Base-by-base conservation (phyloP, 768 basidiomycete species). In the Gymnopilus dilepis region DNA sequence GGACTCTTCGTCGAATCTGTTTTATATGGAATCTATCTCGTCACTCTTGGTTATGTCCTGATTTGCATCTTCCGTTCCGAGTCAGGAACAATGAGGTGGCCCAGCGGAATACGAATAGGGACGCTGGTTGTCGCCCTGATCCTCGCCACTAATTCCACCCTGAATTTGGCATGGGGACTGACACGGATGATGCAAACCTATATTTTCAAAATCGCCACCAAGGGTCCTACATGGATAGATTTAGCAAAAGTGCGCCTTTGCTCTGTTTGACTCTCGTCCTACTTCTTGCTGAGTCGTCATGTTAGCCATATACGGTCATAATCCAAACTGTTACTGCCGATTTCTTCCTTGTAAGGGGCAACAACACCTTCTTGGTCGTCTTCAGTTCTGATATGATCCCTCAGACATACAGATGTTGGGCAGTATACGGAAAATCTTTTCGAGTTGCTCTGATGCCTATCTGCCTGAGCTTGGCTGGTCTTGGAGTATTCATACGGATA, bases 21-120 rank as follows among this genome's bases (percentile, higher is more conserved):
- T 2, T 50, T 63, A 4, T 66, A 66, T 43, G 65, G 65, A 12
- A 50, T 63, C 7, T 66, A 66, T 43, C 47, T 63, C 17, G 45
- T 63, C 33, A 63, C 65, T 9, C 60, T 66, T 15, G 62, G 57
- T n/a, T 63, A 45, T n/a, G 40, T 60, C 11, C 22, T 54, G 12
- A 7, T 54, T 5, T 37, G 54, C 31, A 52, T 53, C 31, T 52
- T 60, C 37, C 50, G 41, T 21, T 52, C 38, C 30, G 51, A 42
- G 21, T 60, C 51, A 33, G 40, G 59, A 17, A 28, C 30, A 5
- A 54, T 51, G 59, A 53, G 52, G 24, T 9, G 40, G 38, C 59
- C 59, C 2, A 24, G 51, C 6, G 59, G 59, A 26, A 52, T 60
- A 12, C 59, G 59, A 22, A 21, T 43, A 13, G 51, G 40, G 26